Conservation (phyloP, 345 rosid species). For the Hibiscus mutabilis region DNA sequence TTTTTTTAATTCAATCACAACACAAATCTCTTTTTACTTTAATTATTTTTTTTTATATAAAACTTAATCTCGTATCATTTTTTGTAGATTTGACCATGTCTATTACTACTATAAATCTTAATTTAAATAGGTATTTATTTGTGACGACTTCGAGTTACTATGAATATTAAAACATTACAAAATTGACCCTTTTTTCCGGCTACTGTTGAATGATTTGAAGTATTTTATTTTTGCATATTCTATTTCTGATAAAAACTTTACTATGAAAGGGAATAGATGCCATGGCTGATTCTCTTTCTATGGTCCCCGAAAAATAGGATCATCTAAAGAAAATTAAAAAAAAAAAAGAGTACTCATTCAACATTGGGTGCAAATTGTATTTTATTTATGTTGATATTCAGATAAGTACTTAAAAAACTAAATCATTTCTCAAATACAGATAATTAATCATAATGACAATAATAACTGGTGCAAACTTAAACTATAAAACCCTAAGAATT, state of each 20-base stretch:
- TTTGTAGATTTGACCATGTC: too few relatives aligned
- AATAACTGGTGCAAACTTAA: not conserved
- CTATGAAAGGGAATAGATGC: not conserved
- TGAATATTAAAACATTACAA: not conserved
- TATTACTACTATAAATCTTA: too few relatives aligned
- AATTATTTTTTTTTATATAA: too few relatives aligned
- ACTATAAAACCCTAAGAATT: not conserved
- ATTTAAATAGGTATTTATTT: too few relatives aligned
- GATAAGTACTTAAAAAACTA: not conserved
- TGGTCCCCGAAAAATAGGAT: not conserved
- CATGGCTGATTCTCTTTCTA: conserved; percentile 6
- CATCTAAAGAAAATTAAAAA: not conserved
- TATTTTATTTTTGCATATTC: not conserved
- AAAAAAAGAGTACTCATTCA: not conserved
- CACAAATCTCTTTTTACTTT: too few relatives aligned
- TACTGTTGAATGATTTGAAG: not conserved
- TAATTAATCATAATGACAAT: not conserved
- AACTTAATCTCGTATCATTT: too few relatives aligned
- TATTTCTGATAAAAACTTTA: not conserved
- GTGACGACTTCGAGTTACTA: not conserved
- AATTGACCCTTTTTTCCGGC: not conserved
- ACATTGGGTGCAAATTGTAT: not conserved
- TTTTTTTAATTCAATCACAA: too few relatives aligned
- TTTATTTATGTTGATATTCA: not conserved
- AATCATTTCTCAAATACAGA: not conserved